Evolutionary conservation across 345 rosid genomes (phyloP).

Genomic region (Erucastrum elatum): DNA sequence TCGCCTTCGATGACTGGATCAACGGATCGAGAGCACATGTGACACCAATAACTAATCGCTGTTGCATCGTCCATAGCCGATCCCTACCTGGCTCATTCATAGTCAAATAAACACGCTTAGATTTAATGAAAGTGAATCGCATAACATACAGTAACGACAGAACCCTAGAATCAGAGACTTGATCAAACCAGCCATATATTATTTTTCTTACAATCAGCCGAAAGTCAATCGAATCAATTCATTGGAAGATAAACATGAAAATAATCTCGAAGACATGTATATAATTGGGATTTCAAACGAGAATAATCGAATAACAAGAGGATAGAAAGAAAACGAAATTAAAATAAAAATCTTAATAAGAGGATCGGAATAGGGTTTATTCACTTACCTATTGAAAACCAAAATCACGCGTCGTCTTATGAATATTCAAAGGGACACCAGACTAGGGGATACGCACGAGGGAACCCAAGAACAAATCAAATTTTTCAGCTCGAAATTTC

Average conservation of each 20-base stretch:
- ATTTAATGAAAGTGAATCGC: not conserved
- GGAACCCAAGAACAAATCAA: not conserved
- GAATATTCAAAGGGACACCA: conserved; percentile 1
- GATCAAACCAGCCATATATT: not conserved
- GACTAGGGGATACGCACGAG: not conserved
- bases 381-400: not conserved
- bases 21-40: conserved; percentile 57
- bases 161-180: conserved; percentile 8
- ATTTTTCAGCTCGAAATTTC: not conserved
- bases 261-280: not conserved
- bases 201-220: not conserved
- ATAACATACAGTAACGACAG: not conserved
- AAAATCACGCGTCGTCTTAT: not conserved
- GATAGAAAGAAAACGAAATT: not conserved
- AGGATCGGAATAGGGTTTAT: conserved; percentile 12
- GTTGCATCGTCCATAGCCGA: conserved; percentile 35
- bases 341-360: not conserved
- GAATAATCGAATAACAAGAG: not conserved
- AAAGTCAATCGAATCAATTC: conserved; percentile 5
- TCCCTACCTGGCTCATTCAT: conserved; percentile 3
- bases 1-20: conserved; percentile 45
- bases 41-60: conserved; percentile 39
- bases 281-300: conserved; percentile 10
- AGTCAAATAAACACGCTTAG: not conserved
- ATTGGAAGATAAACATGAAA: not conserved